Conservation (phyloP, 2,329 filamentous ascomycete species). For the Aspergillus candidus region DNA sequence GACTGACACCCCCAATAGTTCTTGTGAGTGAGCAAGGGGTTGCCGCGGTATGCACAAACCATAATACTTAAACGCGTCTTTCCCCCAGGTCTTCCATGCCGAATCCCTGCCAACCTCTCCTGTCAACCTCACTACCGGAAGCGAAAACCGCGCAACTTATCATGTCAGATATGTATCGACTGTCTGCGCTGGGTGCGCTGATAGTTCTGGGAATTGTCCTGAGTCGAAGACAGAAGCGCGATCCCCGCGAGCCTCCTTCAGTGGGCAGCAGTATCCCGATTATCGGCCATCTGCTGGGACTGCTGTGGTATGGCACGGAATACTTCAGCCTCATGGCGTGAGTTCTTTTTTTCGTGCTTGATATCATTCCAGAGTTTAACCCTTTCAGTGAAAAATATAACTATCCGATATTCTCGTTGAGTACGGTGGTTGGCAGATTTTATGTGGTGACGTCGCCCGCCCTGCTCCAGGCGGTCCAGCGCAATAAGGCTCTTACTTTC, state of each 20-base stretch:
- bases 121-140: no score
- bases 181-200: no score
- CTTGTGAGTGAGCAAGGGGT: no score
- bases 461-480: slow-evolving; percentile 19
- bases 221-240: slow-evolving; percentile 3
- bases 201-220: no score
- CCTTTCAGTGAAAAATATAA: slow-evolving; percentile 10
- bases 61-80: no score
- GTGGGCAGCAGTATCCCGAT: slow-evolving; percentile 18
- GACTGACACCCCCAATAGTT: no score
- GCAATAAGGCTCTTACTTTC: slow-evolving; percentile 20
- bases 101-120: no score
- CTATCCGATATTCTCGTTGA: slow-evolving; percentile 18
- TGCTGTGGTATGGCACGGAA: slow-evolving; percentile 18
- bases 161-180: no score
- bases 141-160: no score
- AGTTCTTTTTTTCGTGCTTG: not conserved
- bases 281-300: slow-evolving; percentile 21
- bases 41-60: no score
- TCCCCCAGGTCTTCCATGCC: no score
- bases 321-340: slow-evolving; percentile 21
- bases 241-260: slow-evolving; percentile 23
- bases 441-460: slow-evolving; percentile 22
- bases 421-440: slow-evolving; percentile 21
- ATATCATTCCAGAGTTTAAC: not conserved